Percentiles rank a stretch among this genome's conserved stretches.
These are phyloP conservation scores for Monilinia vaccinii-corymbosi DNA, from an alignment of 2,329 filamentous ascomycete genomes.

Conservation along the genomic window DNA sequence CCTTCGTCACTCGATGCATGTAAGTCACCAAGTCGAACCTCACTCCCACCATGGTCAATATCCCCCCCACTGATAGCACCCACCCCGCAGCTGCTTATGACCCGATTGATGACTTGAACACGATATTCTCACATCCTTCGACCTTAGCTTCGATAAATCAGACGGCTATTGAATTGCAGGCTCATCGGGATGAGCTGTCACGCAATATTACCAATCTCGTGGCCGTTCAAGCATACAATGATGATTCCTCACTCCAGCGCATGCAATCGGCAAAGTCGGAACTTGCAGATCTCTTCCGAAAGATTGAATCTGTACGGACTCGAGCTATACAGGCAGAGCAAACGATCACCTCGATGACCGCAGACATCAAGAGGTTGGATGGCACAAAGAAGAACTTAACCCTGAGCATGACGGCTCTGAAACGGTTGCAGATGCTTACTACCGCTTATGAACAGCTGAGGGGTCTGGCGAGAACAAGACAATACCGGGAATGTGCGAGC, in stretches of 20 bases:
- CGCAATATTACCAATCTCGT: constrained; percentile 64
- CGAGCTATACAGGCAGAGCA: constrained; percentile 88
- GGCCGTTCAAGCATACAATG: constrained; percentile 70
- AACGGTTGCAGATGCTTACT: constrained; percentile 95
- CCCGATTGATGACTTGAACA: constrained; percentile 85
- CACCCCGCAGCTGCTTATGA: constrained; percentile 64
- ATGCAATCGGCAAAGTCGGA: constrained; percentile 89
- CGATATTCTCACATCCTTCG: constrained; percentile 84
- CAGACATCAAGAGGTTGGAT: constrained; percentile 95
- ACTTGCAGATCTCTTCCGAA: constrained; percentile 80
- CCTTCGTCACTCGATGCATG: constrained; percentile 28
- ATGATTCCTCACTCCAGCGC: constrained; percentile 78
- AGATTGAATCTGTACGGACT: constrained; percentile 87
- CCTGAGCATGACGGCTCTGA: constrained; percentile 93
- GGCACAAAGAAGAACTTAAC: constrained; percentile 95
- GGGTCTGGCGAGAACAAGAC: constrained; percentile 70
- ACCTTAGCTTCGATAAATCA: constrained; percentile 67
- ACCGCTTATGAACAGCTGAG: constrained; percentile 97
- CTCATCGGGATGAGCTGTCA: constrained; percentile 75
- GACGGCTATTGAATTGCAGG: constrained; percentile 64
- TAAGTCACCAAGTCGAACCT: constrained; percentile 16
- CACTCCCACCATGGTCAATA: constrained; percentile 1
- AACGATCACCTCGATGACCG: constrained; percentile 96
- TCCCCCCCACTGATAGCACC: constrained; percentile 13
- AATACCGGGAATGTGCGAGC: constrained; percentile 92